Conservation (phyloP, 148 eudicot species). For the Cornus suecica region DNA sequence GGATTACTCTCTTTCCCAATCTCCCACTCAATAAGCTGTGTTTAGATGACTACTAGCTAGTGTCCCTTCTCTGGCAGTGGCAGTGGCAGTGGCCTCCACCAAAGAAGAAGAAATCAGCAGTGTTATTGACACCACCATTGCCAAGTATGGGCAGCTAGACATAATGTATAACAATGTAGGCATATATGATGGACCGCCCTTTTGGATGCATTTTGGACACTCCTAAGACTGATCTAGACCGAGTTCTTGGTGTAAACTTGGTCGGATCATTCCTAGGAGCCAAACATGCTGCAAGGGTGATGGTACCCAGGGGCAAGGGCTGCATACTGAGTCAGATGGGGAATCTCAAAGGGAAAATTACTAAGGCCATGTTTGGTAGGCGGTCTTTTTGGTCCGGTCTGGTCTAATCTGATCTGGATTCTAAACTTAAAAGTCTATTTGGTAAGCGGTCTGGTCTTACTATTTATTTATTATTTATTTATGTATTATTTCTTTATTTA, state of each 20-base stretch:
- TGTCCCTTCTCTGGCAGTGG: too few species aligned
- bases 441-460: too few species aligned
- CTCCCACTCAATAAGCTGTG: too few species aligned
- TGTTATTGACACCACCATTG: slow-evolving; percentile 25
- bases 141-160: slow-evolving; percentile 36
- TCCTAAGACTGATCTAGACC: slow-evolving; percentile 23
- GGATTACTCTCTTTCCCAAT: too few species aligned
- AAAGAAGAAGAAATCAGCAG: slow-evolving; percentile 22
- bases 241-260: slow-evolving; percentile 36
- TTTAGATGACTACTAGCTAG: too few species aligned
- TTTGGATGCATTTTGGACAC: slow-evolving; percentile 30
- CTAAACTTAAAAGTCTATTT: too few species aligned
- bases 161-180: slow-evolving; percentile 53
- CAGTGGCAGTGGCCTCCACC: neutral
- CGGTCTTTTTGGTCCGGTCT: too few species aligned
- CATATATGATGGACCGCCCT: slow-evolving; percentile 19
- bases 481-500: too few species aligned
- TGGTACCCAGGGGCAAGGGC: slow-evolving; percentile 41
- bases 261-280: slow-evolving; percentile 48
- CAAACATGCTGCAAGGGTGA: slow-evolving; percentile 56
- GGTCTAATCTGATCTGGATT: too few species aligned
- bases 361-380: slow-evolving; percentile 38
- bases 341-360: slow-evolving; percentile 29
- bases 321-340: slow-evolving; percentile 33
- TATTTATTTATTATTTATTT: too few species aligned